Evolutionary conservation across 768 basidiomycete species (phyloP), one percentile per base, ranked within the genome.

Genomic region (Hygrophorus russula): DNA sequence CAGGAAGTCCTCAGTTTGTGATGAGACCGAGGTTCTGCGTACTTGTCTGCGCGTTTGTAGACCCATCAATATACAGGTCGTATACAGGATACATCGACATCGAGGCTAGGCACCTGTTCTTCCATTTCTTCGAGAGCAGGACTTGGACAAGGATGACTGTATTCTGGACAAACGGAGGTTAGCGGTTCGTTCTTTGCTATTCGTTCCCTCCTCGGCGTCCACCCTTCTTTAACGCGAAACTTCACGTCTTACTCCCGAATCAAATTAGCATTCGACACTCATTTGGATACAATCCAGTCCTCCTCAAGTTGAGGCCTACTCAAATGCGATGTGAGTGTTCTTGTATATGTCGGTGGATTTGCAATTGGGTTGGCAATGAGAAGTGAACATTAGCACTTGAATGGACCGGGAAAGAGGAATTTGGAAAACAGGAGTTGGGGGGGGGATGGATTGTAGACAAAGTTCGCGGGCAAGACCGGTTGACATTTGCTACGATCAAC

Each of bases 151-250:
- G 30, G 67, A 69, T 48, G 68, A 70, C 69, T 39, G 59, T 70
- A n/a, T 63, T 70, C 50, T 69, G 68, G 69, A 70, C 67, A n/a
- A 69, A 69, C 45, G 73, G 73, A 49, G 76, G 77, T 53, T 24
- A 20, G 62, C 67, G 6, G 65, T 78, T 27, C 78, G 78, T 11
- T 47, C 54, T 0, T n/a, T n/a, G n/a, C n/a, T n/a, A n/a, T n/a
- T n/a, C n/a, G n/a, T n/a, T n/a, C n/a, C n/a, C 57, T 60, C 2
- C 68, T 91, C 3, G 87, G 87, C 32, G 82, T 88, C 10, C 75
- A 79, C 54, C 56, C 69, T 4, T 56, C 62, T 3, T 44, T 67
- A 48, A 24, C 24, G 24, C 52, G 55, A 34, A 35, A 53, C 31
- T 64, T 65, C 49, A 47, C 61, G 31, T 53, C 64, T 32, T 65